Evolutionary conservation across 2,329 filamentous ascomycete species (phyloP), one percentile per base, ranked within the genome.

Genomic region (Fusarium phyllophilum): DNA sequence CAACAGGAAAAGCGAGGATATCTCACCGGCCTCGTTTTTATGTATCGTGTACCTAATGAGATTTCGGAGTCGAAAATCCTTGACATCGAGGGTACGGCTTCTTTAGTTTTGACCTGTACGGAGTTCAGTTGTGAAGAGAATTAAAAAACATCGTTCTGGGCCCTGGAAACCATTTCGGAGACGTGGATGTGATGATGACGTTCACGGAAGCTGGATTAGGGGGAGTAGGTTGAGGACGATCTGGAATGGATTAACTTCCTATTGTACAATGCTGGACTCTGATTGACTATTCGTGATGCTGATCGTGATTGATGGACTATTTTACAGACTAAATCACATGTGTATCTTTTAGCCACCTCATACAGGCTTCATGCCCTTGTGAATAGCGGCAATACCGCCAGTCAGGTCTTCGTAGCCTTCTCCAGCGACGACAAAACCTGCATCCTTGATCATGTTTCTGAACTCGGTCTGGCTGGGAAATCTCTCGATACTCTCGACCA

Each of bases 401-500:
- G 94, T 98, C 80, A 99, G 82, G 82, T 99, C 92, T 85, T 98
- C 95, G 84, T 93, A 99, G 0, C 94, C 94, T 59, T 90, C 84
- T 3, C 93, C 95, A 3, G 93, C 94, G 48, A 97, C 90, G 72
- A 93, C 86, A 80, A 99, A 99, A 3, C 96, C 96, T 7, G 94
- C 96, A 33, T 92, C 89, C 75, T 89, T 83, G 79, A 97, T 96
- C 93, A 97, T 95, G 39, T 90, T 88, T 74, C 92, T 89, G 80
- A 97, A 99, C 75, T 94, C 91, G 59, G 91, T 88, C 85, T 99
- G 97, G 75, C 86, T 92, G 1, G 96, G 97, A 81, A 98, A 98
- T 54, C 89, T 87, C 84, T 98, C 95, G 82, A 99, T 99, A 83
- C 95, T 98, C 87, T 99, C 96, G 15, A 99, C 96, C 15, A 99